Base-by-base conservation (phyloP, 352 stramenopile species). In the Phytophthora cajani region DNA sequence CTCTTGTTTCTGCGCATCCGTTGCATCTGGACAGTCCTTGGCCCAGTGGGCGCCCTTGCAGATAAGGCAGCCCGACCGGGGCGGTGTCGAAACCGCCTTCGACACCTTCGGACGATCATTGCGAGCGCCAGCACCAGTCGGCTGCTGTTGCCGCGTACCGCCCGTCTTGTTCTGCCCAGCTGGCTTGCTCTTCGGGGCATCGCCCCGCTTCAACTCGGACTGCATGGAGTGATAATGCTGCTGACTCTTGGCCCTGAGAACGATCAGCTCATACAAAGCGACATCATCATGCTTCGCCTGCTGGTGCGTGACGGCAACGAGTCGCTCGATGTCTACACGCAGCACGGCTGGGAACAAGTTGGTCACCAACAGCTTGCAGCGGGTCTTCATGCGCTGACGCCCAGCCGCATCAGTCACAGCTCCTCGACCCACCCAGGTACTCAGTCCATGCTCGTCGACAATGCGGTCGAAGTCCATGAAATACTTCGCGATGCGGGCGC, bases 371-470 rank as follows among this genome's bases (percentile, higher is more conserved):
- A 44, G 16, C 16, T 44, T 58, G 52, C 52, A 46, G 7, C 25
- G 30, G 52, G 11, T 58, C 30, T 58, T 44, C 52, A 58, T 58
- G 52, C 30, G 52, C 30, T 58, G 16, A 58, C 52, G 30, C 11
- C 52, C 52, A 16, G 52, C 52, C 25, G 52, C 52, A 17, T 47
- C 52, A 44, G 52, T 25, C 16, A 58, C 52, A n/a, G 52, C 52
- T 58, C 25, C 30, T 47, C 52, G 52, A 25, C 52, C 4, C 25
- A 58, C 52, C 52, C 52, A 58, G 52, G 52, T 58, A 30, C 23
- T 6, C 25, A 44, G n/a, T 17, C 52, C 52, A 16, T 58, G 27
- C 14, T 32, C 27, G 16, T 46, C 27, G 2, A 46, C 52, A 58
- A 16, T 46, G 52, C 16, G 14, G 5, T 58, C 52, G 52, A 44